phyloP scores from a whole-genome alignment of 1,284 basidiomycete species.

The Pyrrhoderma noxium region DNA sequence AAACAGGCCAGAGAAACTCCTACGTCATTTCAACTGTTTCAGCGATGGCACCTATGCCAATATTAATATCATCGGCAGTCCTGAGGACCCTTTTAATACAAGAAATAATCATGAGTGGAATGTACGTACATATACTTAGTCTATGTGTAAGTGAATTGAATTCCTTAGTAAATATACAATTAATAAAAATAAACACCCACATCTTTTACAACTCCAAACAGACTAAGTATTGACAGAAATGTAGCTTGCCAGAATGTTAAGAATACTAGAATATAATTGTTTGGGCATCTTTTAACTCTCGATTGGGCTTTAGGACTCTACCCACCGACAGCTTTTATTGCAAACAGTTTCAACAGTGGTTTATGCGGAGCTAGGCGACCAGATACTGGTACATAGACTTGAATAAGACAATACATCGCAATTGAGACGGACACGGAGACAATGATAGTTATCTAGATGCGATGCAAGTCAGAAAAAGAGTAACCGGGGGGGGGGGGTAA shows the following conservation, averaged over 20 bases:
- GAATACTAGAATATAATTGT: constrained; percentile 43
- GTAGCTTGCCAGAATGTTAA: constrained; percentile 77
- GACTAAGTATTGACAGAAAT: constrained; percentile 51
- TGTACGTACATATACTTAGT: constrained; percentile 41
- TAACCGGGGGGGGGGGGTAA: not conserved
- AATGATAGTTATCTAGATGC: constrained; percentile 45
- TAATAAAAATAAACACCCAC: constrained; percentile 39
- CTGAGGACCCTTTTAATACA: constrained; percentile 15
- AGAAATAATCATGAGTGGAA: too few species aligned
- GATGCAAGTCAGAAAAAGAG: not conserved
- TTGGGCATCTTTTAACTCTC: not conserved
- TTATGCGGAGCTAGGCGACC: constrained; percentile 49
- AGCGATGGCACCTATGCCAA: constrained; percentile 62
- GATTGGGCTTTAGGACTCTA: not conserved
- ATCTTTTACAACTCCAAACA: constrained; percentile 59
- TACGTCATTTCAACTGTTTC: constrained; percentile 76
- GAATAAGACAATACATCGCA: constrained; percentile 78
- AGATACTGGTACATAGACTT: constrained; percentile 60
- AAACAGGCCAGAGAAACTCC: constrained; percentile 22
- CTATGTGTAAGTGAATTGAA: constrained; percentile 27
- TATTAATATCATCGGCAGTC: constrained; percentile 70
- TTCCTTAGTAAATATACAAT: not conserved
- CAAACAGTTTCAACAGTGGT: constrained; percentile 67
- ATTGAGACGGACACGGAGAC: constrained; percentile 71
- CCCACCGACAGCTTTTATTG: constrained; percentile 66